Conservation (phyloP, 2,329 filamentous ascomycete genomes). For the Exserohilum rostratum region DNA sequence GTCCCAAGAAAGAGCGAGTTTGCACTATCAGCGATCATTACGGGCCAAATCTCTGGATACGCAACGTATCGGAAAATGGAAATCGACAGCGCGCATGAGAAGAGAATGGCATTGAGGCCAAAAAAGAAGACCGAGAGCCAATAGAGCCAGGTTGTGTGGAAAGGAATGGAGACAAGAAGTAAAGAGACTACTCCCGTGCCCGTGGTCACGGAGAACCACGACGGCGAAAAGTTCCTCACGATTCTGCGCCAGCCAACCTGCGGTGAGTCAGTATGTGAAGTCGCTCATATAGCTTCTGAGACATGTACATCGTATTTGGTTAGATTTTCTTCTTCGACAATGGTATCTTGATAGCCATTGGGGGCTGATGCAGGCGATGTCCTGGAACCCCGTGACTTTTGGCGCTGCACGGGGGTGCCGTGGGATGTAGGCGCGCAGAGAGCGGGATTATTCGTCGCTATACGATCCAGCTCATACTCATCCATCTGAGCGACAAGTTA, state of each 20-base stretch:
- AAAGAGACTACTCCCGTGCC: slow-evolving; percentile 72
- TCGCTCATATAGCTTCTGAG: background rate
- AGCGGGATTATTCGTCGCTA: slow-evolving; percentile 37
- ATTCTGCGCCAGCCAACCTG: slow-evolving; percentile 45
- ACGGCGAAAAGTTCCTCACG: slow-evolving; percentile 47
- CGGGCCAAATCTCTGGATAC: slow-evolving; percentile 68
- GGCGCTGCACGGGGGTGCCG: slow-evolving; percentile 18
- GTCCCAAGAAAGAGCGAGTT: slow-evolving; percentile 72
- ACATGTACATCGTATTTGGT: slow-evolving; percentile 38
- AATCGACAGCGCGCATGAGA: slow-evolving; percentile 60
- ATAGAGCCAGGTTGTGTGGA: slow-evolving; percentile 63
- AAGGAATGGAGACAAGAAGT: slow-evolving; percentile 67
- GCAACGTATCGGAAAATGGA: slow-evolving; percentile 66
- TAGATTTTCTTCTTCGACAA: slow-evolving; percentile 7
- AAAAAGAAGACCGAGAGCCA: slow-evolving; percentile 68
- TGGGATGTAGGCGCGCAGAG: slow-evolving; percentile 31
- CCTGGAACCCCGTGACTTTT: slow-evolving; percentile 17
- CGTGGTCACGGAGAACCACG: slow-evolving; percentile 55
- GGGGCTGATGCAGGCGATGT: slow-evolving; percentile 8
- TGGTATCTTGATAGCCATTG: slow-evolving; percentile 1
- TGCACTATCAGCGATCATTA: slow-evolving; percentile 69
- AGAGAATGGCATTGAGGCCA: slow-evolving; percentile 64
- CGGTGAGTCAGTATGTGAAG: background rate
- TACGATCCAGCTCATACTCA: slow-evolving; percentile 34
- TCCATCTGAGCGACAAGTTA: slow-evolving; percentile 28